Conservation (phyloP, 352 stramenopile genomes). For the Phytophthora cryptogea region DNA sequence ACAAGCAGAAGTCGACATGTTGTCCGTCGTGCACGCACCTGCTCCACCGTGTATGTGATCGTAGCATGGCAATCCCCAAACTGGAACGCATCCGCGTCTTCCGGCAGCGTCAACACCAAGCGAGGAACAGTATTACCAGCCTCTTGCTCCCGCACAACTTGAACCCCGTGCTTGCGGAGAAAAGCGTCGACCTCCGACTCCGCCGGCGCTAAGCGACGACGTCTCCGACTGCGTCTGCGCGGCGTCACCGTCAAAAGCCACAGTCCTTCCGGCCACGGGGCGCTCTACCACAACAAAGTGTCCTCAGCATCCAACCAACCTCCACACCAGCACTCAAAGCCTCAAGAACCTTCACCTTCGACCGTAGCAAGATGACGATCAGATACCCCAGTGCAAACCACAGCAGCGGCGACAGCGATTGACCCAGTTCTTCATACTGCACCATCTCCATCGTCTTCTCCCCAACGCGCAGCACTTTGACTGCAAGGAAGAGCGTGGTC, state of each 20-base stretch:
- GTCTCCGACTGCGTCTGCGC: neutral
- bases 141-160: conserved; percentile 38
- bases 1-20: neutral
- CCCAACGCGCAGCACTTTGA: conserved; percentile 24
- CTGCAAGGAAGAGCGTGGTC: conserved; percentile 7
- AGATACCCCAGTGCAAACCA: conserved; percentile 65
- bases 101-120: conserved; percentile 41
- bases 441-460: neutral
- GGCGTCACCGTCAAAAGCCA: conserved; percentile 25
- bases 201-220: conserved; percentile 11
- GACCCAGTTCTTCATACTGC: conserved; percentile 26
- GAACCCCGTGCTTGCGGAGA: conserved; percentile 47
- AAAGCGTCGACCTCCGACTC: conserved; percentile 37
- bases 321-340: neutral
- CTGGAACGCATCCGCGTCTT: conserved; percentile 45
- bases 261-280: conserved; percentile 57
- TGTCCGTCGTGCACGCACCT: conserved; percentile 35
- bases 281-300: conserved; percentile 33
- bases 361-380: conserved; percentile 48
- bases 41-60: conserved; percentile 64
- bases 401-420: conserved; percentile 45
- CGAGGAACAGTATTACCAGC: conserved; percentile 31
- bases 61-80: conserved; percentile 55
- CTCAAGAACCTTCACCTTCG: conserved; percentile 35
- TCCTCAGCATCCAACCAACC: neutral